Base-by-base conservation (phyloP, 2,329 filamentous ascomycete species). In the Zymoseptoria passerinii region DNA sequence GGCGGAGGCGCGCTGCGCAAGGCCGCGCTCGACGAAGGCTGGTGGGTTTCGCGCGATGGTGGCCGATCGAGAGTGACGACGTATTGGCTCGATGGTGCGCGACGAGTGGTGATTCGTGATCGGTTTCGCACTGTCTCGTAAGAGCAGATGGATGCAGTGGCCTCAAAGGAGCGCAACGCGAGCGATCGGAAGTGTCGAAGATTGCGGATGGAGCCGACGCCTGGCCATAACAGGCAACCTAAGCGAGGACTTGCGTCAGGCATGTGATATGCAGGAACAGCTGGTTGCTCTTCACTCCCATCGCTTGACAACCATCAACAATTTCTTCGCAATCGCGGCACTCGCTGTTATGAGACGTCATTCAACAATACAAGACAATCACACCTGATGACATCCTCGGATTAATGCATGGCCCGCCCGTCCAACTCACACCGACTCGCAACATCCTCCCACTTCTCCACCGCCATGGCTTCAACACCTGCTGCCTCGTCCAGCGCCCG, bases 401-500 rank as follows among this genome's bases (percentile, higher is more conserved):
- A 20, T 51, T 28, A n/a, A 23, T 23, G 19, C 27, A 28, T 23
- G 20, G 23, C 28, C 51, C 28, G 28, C 23, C 10, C 51, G 3
- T 35, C 51, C 20, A 35, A 19, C 18, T 53, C 35, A 13, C 35
- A 44, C n/a, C 35, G 35, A 44, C 35, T 44, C 3, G 35, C 48
- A 50, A 44, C 55, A 16, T 49, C 27, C 50, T 52, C 27, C 50
- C 29, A 51, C 29, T 44, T 44, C 35, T 44, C 35, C 28, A 52
- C 48, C 52, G n/a, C 57, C 29, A 50, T 19, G 16, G 20, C 51
- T 28, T 23, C 50, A 18, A 20, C 55, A 10, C 64, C 64, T 63
- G 58, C 66, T 52, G 59, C 65, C 40, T 57, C 57, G 51, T 28
- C 57, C 19, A 54, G 51, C 18, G 73, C 72, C 65, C 70, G 67